Evolutionary conservation across 345 rosid species (phyloP), one percentile per base, ranked within the genome.

Genomic region (Acer yangbiense): DNA sequence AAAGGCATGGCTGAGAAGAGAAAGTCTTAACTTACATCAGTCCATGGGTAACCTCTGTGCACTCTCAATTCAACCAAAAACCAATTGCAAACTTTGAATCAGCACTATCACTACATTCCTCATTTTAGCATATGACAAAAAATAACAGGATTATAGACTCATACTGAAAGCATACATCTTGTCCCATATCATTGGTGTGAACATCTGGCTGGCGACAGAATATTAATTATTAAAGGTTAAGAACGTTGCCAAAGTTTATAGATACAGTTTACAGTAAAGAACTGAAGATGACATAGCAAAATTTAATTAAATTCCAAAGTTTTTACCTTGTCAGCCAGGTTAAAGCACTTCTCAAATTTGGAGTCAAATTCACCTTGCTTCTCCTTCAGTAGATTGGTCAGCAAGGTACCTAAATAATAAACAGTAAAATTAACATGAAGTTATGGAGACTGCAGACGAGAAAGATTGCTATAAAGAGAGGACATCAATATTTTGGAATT

Each of bases 281-380:
- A 43, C 39, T 35, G 39, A 35, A 43, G 12, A 82, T 39, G 20
- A 29, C 66, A 74, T 7, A 63, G 23, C 46, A 48, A 35, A 52
- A 60, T 7, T 13, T 27, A 72, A 57, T 64, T 43, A 54, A 14
- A 52, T 32, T 4, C 57, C n/a, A 67, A 78, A 27, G 64, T 65
- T 63, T 62, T 66, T 81, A 93, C 99, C 93, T 94, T 88, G 81
- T 81, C 84, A 74, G 88, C 81, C 72, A 88, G 72, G 76, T 86
- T 81, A 78, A 93, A 96, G 75, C 85, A 74, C 57, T 71, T 81
- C 74, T 84, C 86, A 71, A 94, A 96, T 80, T 89, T 91, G 61
- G 81, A 62, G 82, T 92, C 91, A 89, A 95, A 94, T 72, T 91
- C 92, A 79, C 63, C 60, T 82, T 85, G 87, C 83, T 86, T 94